These are phyloP conservation scores for Fragilaria crotonensis DNA, from an alignment of 108 stramenopile genomes.

Conservation along the genomic window DNA sequence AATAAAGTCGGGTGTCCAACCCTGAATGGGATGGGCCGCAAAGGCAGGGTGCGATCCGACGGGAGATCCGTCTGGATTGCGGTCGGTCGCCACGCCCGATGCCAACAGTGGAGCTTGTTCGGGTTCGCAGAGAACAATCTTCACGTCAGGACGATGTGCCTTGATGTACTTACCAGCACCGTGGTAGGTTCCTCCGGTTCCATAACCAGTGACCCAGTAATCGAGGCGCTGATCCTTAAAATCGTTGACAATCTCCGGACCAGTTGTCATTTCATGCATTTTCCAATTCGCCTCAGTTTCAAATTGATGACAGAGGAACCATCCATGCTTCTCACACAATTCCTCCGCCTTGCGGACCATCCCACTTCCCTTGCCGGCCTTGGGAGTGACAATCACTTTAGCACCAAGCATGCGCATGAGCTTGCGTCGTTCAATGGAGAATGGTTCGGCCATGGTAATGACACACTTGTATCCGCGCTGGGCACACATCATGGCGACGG, in stretches of 20 bases:
- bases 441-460: conserved; percentile 64
- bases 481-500: conserved; percentile 38
- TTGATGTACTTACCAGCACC: conserved; percentile 55
- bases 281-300: conserved; percentile 73
- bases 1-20: conserved; percentile 83
- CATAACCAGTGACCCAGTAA: conserved; percentile 47
- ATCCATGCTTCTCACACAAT: conserved; percentile 48
- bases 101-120: conserved; percentile 49
- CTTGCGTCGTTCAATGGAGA: conserved; percentile 58
- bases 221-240: conserved; percentile 42
- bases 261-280: conserved; percentile 67
- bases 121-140: conserved; percentile 60
- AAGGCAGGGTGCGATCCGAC: conserved; percentile 43
- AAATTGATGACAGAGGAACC: conserved; percentile 66
- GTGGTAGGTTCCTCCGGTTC: conserved; percentile 70
- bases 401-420: conserved; percentile 69
- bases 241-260: conserved; percentile 61
- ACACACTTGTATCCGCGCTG: conserved; percentile 54
- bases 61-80: conserved; percentile 48
- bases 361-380: conserved; percentile 58
- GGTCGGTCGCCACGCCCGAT: conserved; percentile 46
- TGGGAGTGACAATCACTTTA: conserved; percentile 53
- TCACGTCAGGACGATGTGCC: conserved; percentile 48
- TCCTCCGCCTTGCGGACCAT: conserved; percentile 68
- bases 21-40: conserved; percentile 36